phyloP scores from a whole-genome alignment of 208 protist genomes.

The Crithidia mellificae region DNA sequence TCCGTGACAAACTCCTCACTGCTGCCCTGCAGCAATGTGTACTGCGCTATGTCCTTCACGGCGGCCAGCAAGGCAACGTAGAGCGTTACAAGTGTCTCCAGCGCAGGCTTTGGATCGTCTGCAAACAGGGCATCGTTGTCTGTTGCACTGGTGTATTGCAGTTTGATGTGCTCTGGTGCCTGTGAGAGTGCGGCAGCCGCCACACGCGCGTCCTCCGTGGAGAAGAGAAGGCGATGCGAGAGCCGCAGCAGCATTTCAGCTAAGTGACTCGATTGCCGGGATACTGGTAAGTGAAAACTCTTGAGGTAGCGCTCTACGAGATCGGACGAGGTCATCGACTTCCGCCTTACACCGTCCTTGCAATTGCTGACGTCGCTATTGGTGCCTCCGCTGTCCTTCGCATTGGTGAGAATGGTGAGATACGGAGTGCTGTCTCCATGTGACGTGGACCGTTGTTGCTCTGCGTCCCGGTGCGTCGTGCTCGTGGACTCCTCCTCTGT shows the following conservation, averaged over 20 bases:
- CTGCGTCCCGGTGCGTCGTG: no score
- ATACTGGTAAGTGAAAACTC: background rate
- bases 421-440: no score
- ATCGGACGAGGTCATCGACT: no score
- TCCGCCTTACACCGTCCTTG: no score
- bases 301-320: background rate
- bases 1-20: no score
- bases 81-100: slow-evolving; percentile 26
- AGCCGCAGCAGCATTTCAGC: background rate
- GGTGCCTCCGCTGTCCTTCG: no score
- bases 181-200: background rate
- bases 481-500: no score
- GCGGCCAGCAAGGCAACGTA: slow-evolving; percentile 10
- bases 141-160: background rate
- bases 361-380: background rate
- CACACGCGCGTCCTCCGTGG: background rate
- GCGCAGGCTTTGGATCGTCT: background rate
- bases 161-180: background rate
- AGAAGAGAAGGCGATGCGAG: slow-evolving; percentile 1
- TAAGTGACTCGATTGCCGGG: background rate
- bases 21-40: no score
- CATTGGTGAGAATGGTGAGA: background rate
- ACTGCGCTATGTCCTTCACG: background rate
- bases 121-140: background rate
- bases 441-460: no score